Base-by-base conservation (phyloP, 192 early-diverging fungal genomes). In the Martensiomyces pterosporus region DNA sequence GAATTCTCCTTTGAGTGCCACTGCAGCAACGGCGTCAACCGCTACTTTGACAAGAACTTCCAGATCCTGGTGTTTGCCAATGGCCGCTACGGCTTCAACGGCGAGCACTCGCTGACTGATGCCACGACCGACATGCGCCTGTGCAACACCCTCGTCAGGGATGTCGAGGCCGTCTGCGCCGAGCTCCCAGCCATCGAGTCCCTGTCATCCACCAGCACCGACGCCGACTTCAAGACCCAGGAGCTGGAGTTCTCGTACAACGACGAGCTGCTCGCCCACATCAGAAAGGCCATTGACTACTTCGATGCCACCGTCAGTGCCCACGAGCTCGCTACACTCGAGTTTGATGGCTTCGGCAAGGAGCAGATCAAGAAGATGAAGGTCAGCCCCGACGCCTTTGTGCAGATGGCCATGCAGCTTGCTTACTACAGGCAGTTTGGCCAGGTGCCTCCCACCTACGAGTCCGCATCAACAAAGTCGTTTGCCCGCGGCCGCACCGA, bases 41-140 rank as follows among this genome's bases (percentile, higher is more conserved):
- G 76, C 35, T 89, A 81, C 76, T 87, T 84, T 75, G 87, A 89
- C 83, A 89, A 89, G 69, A 78, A 80, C 39, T 77, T 85, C 49
- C 85, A 89, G 69, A 76, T 89, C 22, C 76, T 89, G 48, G 78
- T 86, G n/a, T 85, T 86, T 67, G 84, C 81, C 46, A 89, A 89
- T 58, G 87, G 85, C 17, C 82, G 85, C 56, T 83, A 82, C 50
- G 87, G 87, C 13, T 87, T 87, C 72, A 77, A 80, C 43, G 87
- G 87, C 47, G 87, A 89, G 61, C 76, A 78, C 67, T 78, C 76
- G 49, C 57, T 78, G 47, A 75, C 90, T 69, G 90, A 93, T 43
- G 90, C 84, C 21, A 93, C 90, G 0, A 86, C 88, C 6, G 85
- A 85, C 34, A 76, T 75, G 53, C 80, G 85, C 24, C 71, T 89